phyloP scores from a whole-genome alignment of 228 moss, liverwort and hornwort genomes.

The Sphagnum magellanicum region DNA sequence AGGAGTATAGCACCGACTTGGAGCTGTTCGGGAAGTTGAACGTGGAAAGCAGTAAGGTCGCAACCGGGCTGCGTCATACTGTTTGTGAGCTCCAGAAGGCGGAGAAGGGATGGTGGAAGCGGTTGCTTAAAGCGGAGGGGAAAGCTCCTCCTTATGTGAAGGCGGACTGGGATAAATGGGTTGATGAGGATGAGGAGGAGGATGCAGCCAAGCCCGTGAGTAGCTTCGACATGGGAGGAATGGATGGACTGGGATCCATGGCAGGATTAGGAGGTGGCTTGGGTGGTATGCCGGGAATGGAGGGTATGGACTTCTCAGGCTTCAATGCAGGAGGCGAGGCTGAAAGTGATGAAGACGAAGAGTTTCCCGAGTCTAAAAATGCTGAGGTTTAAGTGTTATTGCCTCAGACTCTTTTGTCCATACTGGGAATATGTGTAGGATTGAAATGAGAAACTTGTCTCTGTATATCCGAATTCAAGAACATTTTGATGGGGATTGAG shows the following conservation, averaged over 20 bases:
- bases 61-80: slow-evolving; percentile 71
- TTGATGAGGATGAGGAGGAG: slow-evolving; percentile 98
- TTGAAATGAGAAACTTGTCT: no score
- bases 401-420: no score
- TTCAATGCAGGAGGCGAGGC: slow-evolving; percentile 20
- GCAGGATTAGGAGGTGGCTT: slow-evolving; percentile 14
- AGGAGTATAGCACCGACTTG: slow-evolving; percentile 64
- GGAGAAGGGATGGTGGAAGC: slow-evolving; percentile 89
- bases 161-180: slow-evolving; percentile 97
- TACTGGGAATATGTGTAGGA: no score
- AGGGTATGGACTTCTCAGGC: slow-evolving; percentile 16
- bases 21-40: slow-evolving; percentile 59
- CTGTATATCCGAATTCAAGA: no score
- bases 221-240: slow-evolving; percentile 64
- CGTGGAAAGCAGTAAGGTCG: slow-evolving; percentile 68
- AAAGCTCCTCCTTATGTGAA: slow-evolving; percentile 81
- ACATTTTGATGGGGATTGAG: no score
- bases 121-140: slow-evolving; percentile 70
- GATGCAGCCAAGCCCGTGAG: slow-evolving; percentile 41
- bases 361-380: slow-evolving; percentile 26
- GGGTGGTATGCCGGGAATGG: background rate
- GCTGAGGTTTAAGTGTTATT: background rate
- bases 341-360: slow-evolving; percentile 11
- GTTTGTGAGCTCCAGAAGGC: slow-evolving; percentile 64
- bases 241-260: slow-evolving; percentile 14